Conservation (phyloP, 345 rosid species). For the Camelina sativa region DNA sequence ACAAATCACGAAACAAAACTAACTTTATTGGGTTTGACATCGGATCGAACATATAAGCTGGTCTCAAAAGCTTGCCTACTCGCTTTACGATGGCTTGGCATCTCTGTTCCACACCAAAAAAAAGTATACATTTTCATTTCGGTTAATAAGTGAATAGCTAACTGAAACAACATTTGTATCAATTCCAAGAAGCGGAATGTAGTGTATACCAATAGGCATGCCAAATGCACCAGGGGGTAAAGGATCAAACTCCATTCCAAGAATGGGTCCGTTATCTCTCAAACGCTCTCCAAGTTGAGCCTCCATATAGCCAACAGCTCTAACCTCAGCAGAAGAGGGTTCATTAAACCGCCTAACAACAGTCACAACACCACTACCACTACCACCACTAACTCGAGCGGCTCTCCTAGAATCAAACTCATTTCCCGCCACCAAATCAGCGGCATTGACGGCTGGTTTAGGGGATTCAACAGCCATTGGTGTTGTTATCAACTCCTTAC, state of each 20-base stretch:
- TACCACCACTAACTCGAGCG: slow-evolving; percentile 42
- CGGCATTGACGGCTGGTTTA: slow-evolving; percentile 32
- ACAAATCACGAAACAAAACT: slow-evolving; percentile 27
- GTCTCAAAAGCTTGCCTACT: slow-evolving; percentile 56
- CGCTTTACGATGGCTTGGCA: slow-evolving; percentile 56
- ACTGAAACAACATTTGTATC: background rate
- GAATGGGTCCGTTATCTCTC: slow-evolving; percentile 84
- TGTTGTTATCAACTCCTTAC: slow-evolving; percentile 49
- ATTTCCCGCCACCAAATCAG: slow-evolving; percentile 48
- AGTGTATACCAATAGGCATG: slow-evolving; percentile 68
- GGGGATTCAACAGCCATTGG: slow-evolving; percentile 17
- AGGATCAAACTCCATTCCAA: slow-evolving; percentile 95
- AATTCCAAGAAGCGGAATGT: slow-evolving; percentile 5
- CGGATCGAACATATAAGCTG: slow-evolving; percentile 57
- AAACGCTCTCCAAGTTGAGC: slow-evolving; percentile 81
- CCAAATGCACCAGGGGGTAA: slow-evolving; percentile 98
- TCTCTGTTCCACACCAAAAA: slow-evolving; percentile 48
- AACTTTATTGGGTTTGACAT: slow-evolving; percentile 60
- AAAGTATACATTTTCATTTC: slow-evolving; percentile 22
- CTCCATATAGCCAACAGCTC: slow-evolving; percentile 75
- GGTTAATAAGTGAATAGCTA: background rate
- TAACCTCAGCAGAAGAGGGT: slow-evolving; percentile 59
- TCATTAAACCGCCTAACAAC: slow-evolving; percentile 59
- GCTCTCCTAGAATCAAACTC: slow-evolving; percentile 52
- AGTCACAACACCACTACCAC: slow-evolving; percentile 51